Base-by-base conservation (phyloP, 1,139 yeast genomes). In the Pichia sp. region DNA sequence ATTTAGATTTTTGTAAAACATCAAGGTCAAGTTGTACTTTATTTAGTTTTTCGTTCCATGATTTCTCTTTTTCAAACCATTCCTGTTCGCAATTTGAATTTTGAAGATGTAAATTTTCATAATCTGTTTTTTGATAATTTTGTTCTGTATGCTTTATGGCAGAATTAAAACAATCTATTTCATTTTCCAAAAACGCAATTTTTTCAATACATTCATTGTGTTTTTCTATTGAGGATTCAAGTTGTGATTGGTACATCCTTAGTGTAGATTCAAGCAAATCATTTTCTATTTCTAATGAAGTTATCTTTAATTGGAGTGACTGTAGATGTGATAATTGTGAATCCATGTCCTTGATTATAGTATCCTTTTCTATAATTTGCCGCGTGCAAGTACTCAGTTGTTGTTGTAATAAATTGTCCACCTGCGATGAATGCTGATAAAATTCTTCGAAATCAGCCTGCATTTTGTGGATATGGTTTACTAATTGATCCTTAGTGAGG, bases 351-450 rank as follows among this genome's bases (percentile, higher is more conserved):
- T 15, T 44, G 10, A 19, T 37, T 3, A 15, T 21, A 16, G 3
- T 31, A 35, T 29, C 39, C 40, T n/a, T 37, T 7, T 24, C 39
- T 22, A 6, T 22, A 6, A 22, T 31, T 30, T 10, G 41, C 14
- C 7, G 13, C 10, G 31, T 10, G 8, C n/a, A 33, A 13, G 35
- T 32, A 11, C 51, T 42, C 11, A 53, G 21, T 30, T 56, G 60
- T 7, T 49, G 26, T 23, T 56, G 57, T 19, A 56, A 35, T 24
- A 53, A 46, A 8, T 50, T 55, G 35, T 56, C 60, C 15, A 56
- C 47, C 25, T 56, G 54, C 21, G 45, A 46, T 7, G 59, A 52
- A 11, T 57, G 57, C 3, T 37, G 19, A 7, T 50, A 41, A 21
- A 46, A 55, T 6, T 38, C 41, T 13, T 34, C 40, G 29, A 54